Evolutionary conservation across 257 asterid species (phyloP), one percentile per base, ranked within the genome.

Genomic region (Plectranthus barbatus): DNA sequence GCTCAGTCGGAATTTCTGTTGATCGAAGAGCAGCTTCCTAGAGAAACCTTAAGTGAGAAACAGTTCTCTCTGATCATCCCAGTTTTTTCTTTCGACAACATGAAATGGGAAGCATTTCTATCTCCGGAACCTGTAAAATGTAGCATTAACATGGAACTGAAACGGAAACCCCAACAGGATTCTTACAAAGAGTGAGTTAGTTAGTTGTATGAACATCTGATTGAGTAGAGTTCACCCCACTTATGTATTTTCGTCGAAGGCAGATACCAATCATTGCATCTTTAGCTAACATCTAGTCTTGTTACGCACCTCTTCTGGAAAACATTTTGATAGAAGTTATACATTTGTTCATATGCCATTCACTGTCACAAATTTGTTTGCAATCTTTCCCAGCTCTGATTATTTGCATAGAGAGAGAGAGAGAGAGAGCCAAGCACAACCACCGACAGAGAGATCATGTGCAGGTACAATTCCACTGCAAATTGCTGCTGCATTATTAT

Each of bases 11-110:
- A 79, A 87, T 75, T 60, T 77, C 95, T 42, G 82, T 74, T 56
- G 94, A 91, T 61, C 81, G 80, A 77, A 83, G 59, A 78, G 56
- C 91, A 39, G 75, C 78, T 72, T 82, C 93, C 33, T 82, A 62
- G 83, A 46, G 31, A 26, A 26, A 26, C 31, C 31, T 26, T 26
- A 26, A n/a, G n/a, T n/a, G n/a, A n/a, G n/a, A n/a, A n/a, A n/a
- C n/a, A n/a, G n/a, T n/a, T n/a, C n/a, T n/a, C n/a, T n/a, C n/a
- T n/a, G n/a, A 50, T 55, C n/a, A n/a, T n/a, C n/a, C n/a, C n/a
- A n/a, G n/a, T n/a, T n/a, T n/a, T n/a, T n/a, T n/a, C n/a, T n/a
- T n/a, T n/a, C n/a, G n/a, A n/a, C n/a, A 63, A 47, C 21, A 62
- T 51, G 44, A 47, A 49, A 33, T 39, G 48, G 33, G 7, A 19